phyloP scores from a whole-genome alignment of 1,284 basidiomycete genomes.

The Cutaneotrichosporon sp. region DNA sequence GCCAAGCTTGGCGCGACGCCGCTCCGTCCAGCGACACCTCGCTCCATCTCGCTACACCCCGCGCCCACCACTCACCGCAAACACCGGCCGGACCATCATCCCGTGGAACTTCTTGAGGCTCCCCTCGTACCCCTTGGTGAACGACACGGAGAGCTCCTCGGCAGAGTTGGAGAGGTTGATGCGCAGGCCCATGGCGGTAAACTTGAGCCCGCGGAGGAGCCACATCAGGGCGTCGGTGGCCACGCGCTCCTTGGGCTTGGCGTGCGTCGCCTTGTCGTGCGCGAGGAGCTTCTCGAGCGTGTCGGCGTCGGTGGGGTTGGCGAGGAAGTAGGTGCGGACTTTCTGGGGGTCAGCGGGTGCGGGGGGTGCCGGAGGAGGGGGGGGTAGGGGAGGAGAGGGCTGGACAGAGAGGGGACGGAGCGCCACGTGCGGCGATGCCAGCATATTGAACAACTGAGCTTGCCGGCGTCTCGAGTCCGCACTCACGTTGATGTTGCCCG shows the following conservation, averaged over 20 bases:
- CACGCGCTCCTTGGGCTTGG: conserved; percentile 52
- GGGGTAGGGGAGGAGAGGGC: too few species aligned
- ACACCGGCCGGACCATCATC: conserved; percentile 81
- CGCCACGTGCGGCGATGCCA: too few species aligned
- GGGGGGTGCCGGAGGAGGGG: too few species aligned
- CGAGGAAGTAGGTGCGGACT: conserved; percentile 77
- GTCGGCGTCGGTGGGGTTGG: conserved; percentile 63
- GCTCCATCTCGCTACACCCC: neutral
- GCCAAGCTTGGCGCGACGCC: neutral
- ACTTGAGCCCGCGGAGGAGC: conserved; percentile 85
- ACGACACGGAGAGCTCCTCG: conserved; percentile 74
- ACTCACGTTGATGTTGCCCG: conserved; percentile 85
- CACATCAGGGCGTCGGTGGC: conserved; percentile 91
- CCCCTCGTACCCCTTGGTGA: conserved; percentile 77
- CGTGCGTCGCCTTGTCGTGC: conserved; percentile 67
- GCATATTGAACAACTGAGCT: too few species aligned
- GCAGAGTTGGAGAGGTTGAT: conserved; percentile 67
- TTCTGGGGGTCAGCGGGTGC: conserved; percentile 68
- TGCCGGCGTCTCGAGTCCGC: neutral
- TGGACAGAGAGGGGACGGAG: too few species aligned
- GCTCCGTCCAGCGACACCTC: too few species aligned
- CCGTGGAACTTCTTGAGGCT: conserved; percentile 86
- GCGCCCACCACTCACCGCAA: conserved; percentile 73
- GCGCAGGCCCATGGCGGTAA: conserved; percentile 84
- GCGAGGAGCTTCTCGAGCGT: conserved; percentile 85